Evolutionary conservation across 305 asterid genomes (phyloP), one percentile per base, ranked within the genome.

Genomic region (Stenogyne calaminthoides): DNA sequence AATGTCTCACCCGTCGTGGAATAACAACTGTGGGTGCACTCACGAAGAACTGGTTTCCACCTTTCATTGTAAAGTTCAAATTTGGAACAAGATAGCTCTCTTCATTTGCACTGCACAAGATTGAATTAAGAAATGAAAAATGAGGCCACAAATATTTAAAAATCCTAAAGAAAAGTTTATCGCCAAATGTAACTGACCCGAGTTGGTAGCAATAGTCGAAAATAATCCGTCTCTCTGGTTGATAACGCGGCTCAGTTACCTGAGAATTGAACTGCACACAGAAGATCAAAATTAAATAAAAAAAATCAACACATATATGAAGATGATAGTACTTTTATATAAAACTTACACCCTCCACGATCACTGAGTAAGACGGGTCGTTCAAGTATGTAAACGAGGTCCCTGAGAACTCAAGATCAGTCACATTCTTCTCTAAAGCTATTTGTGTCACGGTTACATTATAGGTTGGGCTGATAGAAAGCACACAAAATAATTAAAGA

Each of bases 381-480:
- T 82, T 88, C 84, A 95, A 73, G 81, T 89, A 92, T 8, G 98
- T 87, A 67, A 91, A 95, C 16, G 99, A 95, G 62, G 98, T 92
- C 72, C 98, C 97, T 5, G 98, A 63, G 78, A 87, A 80, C 75
- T 84, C 89, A 62, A 89, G 25, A 75, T 82, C 78, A 0, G 82
- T 80, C 64, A 78, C 70, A 70, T 87, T 86, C 6, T 68, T 57
- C 16, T 77, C 98, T 82, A 92, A 87, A 19, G 78, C 76, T 72
- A 87, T 81, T 79, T 88, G 89, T 32, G 96, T 88, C 74, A 95
- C 73, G 42, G 96, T 87, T 64, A 93, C 62, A 62, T 91, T 93
- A 74, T 93, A 93, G 7, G 89, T 76, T 2, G 85, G 89, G 76
- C 99, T 95, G 95, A 76, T 25, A 37, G 49, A 62, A 72, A 80